phyloP scores from a whole-genome alignment of 768 basidiomycete genomes.

The Phaeotremella skinneri region DNA sequence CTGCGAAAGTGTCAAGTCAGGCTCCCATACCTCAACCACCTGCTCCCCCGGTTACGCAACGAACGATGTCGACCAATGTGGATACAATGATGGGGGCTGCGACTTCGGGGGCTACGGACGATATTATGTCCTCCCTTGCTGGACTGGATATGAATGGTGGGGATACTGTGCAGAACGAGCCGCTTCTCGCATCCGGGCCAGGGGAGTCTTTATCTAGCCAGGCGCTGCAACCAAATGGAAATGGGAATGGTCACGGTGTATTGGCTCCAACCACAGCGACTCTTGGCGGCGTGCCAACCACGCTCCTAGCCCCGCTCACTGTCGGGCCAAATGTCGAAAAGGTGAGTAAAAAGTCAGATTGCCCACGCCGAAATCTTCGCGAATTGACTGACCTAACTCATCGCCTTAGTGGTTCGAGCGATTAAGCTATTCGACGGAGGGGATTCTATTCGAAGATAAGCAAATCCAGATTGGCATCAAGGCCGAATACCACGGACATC shows the following conservation, averaged over 20 bases:
- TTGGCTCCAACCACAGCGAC: conserved; percentile 21
- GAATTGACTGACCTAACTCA: background rate
- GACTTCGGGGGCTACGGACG: conserved; percentile 54
- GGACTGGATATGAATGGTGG: conserved; percentile 64
- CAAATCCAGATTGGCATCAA: conserved; percentile 95
- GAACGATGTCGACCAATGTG: conserved; percentile 44
- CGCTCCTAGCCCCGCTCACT: conserved; percentile 59
- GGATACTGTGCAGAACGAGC: conserved; percentile 43
- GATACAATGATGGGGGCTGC: conserved; percentile 51
- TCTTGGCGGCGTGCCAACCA: conserved; percentile 37
- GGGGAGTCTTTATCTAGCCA: background rate
- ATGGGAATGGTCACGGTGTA: conserved; percentile 15
- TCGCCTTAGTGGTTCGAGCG: conserved; percentile 69
- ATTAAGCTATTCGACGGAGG: conserved; percentile 73
- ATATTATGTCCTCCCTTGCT: conserved; percentile 70
- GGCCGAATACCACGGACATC: conserved; percentile 90
- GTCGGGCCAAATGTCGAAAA: conserved; percentile 68
- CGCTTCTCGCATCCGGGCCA: conserved; percentile 26
- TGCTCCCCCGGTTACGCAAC: conserved; percentile 1
- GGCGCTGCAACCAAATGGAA: background rate
- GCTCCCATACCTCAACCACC: background rate
- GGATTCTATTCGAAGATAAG: conserved; percentile 90
- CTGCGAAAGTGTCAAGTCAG: background rate
- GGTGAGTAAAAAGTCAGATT: conserved; percentile 18
- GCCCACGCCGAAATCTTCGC: background rate